phyloP scores from a whole-genome alignment of 2,329 filamentous ascomycete species.

The Venturia effusa region DNA sequence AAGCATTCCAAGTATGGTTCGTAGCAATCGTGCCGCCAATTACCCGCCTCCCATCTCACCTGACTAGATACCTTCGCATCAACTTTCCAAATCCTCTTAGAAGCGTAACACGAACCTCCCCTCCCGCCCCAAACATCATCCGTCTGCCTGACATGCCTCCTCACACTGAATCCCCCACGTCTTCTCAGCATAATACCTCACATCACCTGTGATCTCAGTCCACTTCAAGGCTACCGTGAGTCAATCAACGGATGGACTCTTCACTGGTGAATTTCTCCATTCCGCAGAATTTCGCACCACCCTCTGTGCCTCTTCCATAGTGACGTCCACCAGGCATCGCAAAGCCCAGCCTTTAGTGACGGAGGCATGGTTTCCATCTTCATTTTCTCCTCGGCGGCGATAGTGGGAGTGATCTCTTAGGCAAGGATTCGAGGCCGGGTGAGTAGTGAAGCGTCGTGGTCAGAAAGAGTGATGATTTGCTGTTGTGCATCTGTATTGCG shows the following conservation, averaged over 20 bases:
- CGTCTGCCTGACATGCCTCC: too few relatives aligned
- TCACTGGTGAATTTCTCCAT: neutral
- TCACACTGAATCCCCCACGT: neutral
- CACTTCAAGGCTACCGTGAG: neutral
- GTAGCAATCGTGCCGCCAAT: too few relatives aligned
- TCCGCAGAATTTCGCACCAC: neutral
- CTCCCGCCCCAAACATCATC: too few relatives aligned
- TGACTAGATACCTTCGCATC: too few relatives aligned
- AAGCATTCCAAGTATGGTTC: too few relatives aligned
- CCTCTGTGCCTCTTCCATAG: neutral
- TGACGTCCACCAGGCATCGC: neutral
- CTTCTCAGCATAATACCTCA: neutral
- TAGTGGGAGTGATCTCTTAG: neutral
- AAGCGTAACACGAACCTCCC: too few relatives aligned
- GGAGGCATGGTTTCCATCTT: neutral
- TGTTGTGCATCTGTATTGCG: neutral
- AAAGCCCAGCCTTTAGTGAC: neutral
- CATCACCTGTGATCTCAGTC: neutral
- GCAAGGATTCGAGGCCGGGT: neutral
- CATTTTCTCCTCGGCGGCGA: neutral
- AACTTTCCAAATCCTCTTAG: too few relatives aligned
- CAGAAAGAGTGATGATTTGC: neutral
- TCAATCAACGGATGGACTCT: neutral
- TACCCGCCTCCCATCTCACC: too few relatives aligned
- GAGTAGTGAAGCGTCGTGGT: neutral